Percentiles rank a stretch among this genome's conserved stretches.
These are phyloP conservation scores for Gymnopilus dilepis DNA, from an alignment of 768 basidiomycete genomes.

Conservation along the genomic window DNA sequence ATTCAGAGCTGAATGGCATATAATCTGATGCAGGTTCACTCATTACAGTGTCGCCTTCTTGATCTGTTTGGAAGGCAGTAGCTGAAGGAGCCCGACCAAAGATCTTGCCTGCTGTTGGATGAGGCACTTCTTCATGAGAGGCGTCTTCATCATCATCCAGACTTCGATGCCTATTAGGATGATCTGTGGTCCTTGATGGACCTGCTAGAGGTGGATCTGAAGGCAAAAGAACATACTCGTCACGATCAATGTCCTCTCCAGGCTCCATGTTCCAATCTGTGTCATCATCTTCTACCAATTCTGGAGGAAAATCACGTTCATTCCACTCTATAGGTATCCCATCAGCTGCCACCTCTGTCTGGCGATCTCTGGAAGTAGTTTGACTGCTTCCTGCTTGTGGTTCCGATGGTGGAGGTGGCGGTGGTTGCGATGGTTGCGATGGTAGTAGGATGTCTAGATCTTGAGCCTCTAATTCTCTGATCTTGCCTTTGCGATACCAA, in stretches of 20 bases:
- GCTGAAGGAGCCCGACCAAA: not conserved
- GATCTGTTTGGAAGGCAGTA: not conserved
- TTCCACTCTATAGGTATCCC: not conserved
- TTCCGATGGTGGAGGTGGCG: not conserved
- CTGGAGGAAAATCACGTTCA: not conserved
- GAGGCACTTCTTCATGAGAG: not conserved
- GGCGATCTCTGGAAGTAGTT: too few relatives aligned
- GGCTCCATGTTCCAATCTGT: not conserved
- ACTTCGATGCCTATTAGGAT: not conserved
- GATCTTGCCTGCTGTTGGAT: not conserved
- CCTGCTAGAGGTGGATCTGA: not conserved
- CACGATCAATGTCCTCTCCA: not conserved
- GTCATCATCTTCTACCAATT: not conserved
- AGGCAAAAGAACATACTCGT: not conserved
- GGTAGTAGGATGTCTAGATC: not conserved
- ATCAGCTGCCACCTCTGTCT: not conserved
- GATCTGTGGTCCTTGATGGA: not conserved
- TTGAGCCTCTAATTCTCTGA: not conserved
- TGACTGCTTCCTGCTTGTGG: not conserved
- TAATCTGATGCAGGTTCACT: not conserved
- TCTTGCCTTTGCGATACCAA: not conserved
- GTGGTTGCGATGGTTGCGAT: not conserved
- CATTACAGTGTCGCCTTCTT: not conserved
- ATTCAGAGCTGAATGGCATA: not conserved
- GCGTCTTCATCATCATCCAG: not conserved